A percentile compares a stretch with the other conserved stretches of the same genome.
These are phyloP conservation scores for Camellia sinensis DNA, from an alignment of 148 eudicot genomes.

Conservation along the genomic window DNA sequence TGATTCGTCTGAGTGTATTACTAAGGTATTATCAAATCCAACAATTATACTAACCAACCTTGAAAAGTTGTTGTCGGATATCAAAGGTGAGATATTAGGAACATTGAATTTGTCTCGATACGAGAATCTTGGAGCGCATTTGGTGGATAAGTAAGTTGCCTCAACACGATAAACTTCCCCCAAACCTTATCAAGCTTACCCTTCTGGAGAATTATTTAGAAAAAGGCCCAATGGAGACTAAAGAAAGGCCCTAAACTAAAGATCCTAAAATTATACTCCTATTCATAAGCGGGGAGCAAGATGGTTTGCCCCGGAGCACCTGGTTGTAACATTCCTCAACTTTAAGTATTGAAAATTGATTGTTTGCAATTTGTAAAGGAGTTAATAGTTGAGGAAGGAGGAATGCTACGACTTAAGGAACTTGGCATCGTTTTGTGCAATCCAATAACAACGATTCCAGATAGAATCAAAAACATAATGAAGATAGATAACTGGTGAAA, in stretches of 20 bases:
- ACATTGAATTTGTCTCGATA: not conserved
- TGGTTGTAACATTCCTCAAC: not conserved
- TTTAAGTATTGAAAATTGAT: not conserved
- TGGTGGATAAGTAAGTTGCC: not conserved
- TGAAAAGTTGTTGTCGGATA: not conserved
- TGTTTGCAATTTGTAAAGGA: not conserved
- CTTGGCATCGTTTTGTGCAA: not conserved
- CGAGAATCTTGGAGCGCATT: not conserved
- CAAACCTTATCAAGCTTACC: slow-evolving; percentile 3
- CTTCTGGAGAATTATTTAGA: not conserved
- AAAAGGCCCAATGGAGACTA: not conserved
- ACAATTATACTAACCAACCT: not conserved
- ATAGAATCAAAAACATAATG: not conserved
- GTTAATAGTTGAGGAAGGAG: not conserved
- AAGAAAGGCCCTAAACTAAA: not conserved
- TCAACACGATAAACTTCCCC: not conserved
- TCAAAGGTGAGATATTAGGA: not conserved
- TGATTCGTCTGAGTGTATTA: not conserved
- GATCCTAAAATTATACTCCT: not conserved
- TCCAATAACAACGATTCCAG: not conserved
- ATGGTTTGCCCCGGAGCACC: not conserved
- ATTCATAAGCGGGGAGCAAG: not conserved
- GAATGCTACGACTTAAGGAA: not conserved
- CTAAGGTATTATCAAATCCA: not conserved
- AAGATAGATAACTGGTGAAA: no score